Conservation (phyloP, 805 yeast genomes). For the Nakazawaea peltata region DNA sequence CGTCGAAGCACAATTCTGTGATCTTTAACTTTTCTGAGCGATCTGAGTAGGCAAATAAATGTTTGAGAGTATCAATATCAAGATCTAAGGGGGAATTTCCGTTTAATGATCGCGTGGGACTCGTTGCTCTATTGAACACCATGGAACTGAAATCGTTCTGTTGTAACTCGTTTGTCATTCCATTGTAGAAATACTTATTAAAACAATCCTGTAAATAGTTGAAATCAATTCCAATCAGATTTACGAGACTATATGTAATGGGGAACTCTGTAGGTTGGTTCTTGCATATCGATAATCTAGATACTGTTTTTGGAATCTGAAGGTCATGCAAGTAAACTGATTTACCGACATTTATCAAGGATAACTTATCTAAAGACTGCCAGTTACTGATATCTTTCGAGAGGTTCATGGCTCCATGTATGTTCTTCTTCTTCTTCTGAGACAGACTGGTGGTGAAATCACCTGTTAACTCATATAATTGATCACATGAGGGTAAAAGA, state of each 20-base stretch:
- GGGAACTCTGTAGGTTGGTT: conserved; percentile 11
- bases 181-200: conserved; percentile 14
- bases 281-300: conserved; percentile 11
- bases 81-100: background rate
- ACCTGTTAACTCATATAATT: conserved; percentile 12
- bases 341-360: conserved; percentile 8
- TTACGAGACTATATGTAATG: conserved; percentile 10
- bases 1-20: conserved; percentile 12
- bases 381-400: background rate
- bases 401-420: background rate
- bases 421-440: conserved; percentile 5
- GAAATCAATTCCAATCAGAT: conserved; percentile 12
- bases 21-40: conserved; percentile 11
- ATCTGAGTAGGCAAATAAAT: background rate
- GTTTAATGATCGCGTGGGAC: background rate
- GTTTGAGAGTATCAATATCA: conserved; percentile 3
- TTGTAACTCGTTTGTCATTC: conserved; percentile 12
- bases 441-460: conserved; percentile 7
- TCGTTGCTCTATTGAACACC: conserved; percentile 8
- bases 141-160: conserved; percentile 6
- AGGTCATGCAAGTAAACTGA: conserved; percentile 5
- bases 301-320: conserved; percentile 1
- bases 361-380: conserved; percentile 9
- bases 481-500: conserved; percentile 2
- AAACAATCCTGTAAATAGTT: conserved; percentile 14